Evolutionary conservation across 1,284 basidiomycete species (phyloP).

Genomic region (Austroboletus niveus): DNA sequence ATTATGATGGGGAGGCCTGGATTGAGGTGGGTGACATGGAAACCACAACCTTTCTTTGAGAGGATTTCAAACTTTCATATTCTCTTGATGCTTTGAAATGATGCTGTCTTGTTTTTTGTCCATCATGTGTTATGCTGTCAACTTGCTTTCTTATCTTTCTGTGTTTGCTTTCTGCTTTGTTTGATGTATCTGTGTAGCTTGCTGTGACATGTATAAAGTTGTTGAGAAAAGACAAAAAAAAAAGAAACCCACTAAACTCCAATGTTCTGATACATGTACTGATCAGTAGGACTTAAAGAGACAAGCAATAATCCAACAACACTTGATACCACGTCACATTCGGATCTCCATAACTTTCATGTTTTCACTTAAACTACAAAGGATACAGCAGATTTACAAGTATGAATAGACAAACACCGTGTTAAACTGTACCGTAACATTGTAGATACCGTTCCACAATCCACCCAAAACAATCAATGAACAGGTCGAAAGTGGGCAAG

Average conservation of each 20-base stretch:
- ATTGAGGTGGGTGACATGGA: slow-evolving; percentile 25
- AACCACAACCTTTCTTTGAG: slow-evolving; percentile 16
- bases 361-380: slow-evolving; percentile 21
- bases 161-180: slow-evolving; percentile 6
- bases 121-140: slow-evolving; percentile 9
- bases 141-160: slow-evolving; percentile 11
- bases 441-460: slow-evolving; percentile 9
- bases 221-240: background rate
- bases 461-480: slow-evolving; percentile 13
- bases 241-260: background rate
- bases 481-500: background rate
- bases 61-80: background rate
- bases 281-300: too few species aligned
- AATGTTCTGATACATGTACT: too few species aligned
- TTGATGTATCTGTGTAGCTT: slow-evolving; percentile 3
- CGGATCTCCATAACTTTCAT: background rate
- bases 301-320: too few species aligned
- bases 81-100: background rate
- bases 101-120: background rate
- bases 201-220: slow-evolving; percentile 9
- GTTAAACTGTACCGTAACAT: slow-evolving; percentile 16
- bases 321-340: too few species aligned
- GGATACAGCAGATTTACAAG: slow-evolving; percentile 11
- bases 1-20: slow-evolving; percentile 28
- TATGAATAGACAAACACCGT: slow-evolving; percentile 15